Conservation (phyloP, 768 basidiomycete species). For the Mycena sanguinolenta region DNA sequence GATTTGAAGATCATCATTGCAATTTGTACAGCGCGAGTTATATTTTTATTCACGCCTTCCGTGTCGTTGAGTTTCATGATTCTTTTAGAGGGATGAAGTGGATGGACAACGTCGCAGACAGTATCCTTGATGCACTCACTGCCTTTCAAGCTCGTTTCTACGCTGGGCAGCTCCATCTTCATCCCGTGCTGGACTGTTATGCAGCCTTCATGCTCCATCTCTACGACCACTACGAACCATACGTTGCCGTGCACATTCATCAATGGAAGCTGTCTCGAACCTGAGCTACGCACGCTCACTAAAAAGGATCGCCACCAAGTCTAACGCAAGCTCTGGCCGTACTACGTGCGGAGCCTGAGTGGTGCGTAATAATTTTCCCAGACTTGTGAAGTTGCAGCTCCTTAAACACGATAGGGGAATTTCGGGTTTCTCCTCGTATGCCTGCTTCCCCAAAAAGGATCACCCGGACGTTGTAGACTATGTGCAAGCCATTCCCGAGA, state of each 20-base stretch:
- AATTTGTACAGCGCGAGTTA: conserved; percentile 9
- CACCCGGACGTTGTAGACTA: conserved; percentile 21
- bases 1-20: conserved; percentile 25
- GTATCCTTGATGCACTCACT: conserved; percentile 9
- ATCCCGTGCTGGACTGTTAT: conserved; percentile 7
- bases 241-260: conserved; percentile 20
- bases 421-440: conserved; percentile 18
- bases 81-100: conserved; percentile 21
- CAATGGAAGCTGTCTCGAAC: conserved; percentile 21
- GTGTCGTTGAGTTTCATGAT: background rate
- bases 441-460: conserved; percentile 22
- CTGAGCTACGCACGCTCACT: conserved; percentile 10
- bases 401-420: background rate
- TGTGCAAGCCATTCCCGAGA: conserved; percentile 21
- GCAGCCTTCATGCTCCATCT: conserved; percentile 7
- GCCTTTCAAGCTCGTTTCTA: conserved; percentile 6
- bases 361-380: background rate
- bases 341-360: conserved; percentile 22
- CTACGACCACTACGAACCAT: conserved; percentile 20
- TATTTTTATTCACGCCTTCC: background rate
- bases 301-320: background rate
- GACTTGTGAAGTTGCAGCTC: background rate
- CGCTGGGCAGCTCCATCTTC: conserved; percentile 7
- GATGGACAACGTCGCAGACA: conserved; percentile 24
- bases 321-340: conserved; percentile 21